Evolutionary conservation across 148 eudicot genomes (phyloP), one percentile per base, ranked within the genome.

Genomic region (Dianthus caryophyllus): DNA sequence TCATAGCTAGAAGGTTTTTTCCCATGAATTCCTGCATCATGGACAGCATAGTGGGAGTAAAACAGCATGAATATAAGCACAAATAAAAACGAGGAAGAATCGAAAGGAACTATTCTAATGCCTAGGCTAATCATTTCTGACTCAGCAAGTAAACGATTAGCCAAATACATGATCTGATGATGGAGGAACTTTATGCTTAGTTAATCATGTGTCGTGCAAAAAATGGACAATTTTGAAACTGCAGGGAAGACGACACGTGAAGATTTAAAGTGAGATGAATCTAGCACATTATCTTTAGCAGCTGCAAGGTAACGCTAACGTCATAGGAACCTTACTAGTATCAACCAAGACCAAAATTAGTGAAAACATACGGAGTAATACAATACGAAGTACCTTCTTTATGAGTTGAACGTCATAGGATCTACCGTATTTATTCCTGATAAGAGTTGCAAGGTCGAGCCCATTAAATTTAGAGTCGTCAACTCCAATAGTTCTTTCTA

Each of bases 321-420:
- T 26, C 25, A 12, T 12, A 12, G 52, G 49, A 41, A 9, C 5
- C 6, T 13, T 41, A 20, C 26, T 51, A 18, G 26, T 26, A 51
- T 20, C 29, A 22, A 60, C 46, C 46, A 33, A 33, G 21, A 60
- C 12, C 12, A 18, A 9, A 18, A 5, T 26, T 57, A 24, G n/a
- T n/a, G n/a, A n/a, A n/a, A n/a, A n/a, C n/a, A n/a, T n/a, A n/a
- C n/a, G n/a, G n/a, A n/a, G n/a, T n/a, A n/a, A n/a, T n/a, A n/a
- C n/a, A n/a, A n/a, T n/a, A n/a, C n/a, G n/a, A n/a, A 27, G 25
- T 72, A 92, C 97, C 96, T 92, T 92, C 77, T 85, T 92, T 71
- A 92, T 87, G 27, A 92, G 82, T 75, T 87, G 98, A 60, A 92
- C 98, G 76, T 92, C 98, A 76, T 92, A 92, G 46, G 96, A 92